Conservation (phyloP, 495 filamentous ascomycete genomes). For the Trichodelitschia bisporula region DNA sequence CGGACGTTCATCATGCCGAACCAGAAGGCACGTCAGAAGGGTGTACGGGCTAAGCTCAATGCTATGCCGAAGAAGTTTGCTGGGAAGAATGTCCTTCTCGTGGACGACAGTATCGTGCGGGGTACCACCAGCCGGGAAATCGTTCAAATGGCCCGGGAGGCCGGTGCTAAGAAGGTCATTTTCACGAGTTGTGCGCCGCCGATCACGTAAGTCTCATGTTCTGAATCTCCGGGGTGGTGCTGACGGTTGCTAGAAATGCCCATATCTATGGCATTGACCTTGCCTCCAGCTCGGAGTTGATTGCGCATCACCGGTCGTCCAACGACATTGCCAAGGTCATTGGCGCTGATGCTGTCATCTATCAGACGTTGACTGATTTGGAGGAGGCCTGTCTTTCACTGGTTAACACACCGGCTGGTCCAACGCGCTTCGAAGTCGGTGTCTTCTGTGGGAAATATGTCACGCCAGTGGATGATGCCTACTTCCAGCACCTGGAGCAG, state of each 20-base stretch:
- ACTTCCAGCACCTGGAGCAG: slow-evolving; percentile 67
- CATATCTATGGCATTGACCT: slow-evolving; percentile 82
- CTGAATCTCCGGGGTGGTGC: slow-evolving; percentile 2
- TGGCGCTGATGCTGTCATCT: slow-evolving; percentile 79
- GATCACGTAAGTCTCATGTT: slow-evolving; percentile 35
- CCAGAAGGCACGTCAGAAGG: slow-evolving; percentile 61
- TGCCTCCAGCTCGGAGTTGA: slow-evolving; percentile 56
- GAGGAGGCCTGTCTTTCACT: slow-evolving; percentile 53
- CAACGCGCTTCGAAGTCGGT: slow-evolving; percentile 66
- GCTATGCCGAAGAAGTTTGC: slow-evolving; percentile 75
- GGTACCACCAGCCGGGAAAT: slow-evolving; percentile 86
- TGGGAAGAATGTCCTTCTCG: slow-evolving; percentile 58
- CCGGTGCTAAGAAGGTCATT: slow-evolving; percentile 72
- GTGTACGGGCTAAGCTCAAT: slow-evolving; percentile 53
- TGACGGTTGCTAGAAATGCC: slow-evolving; percentile 21
- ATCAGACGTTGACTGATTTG: slow-evolving; percentile 65
- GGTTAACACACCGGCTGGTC: slow-evolving; percentile 14
- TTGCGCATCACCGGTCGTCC: slow-evolving; percentile 53
- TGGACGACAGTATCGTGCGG: slow-evolving; percentile 85
- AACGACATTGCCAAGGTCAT: slow-evolving; percentile 53
- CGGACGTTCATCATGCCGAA: slow-evolving; percentile 90
- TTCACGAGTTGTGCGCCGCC: slow-evolving; percentile 75
- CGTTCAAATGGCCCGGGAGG: slow-evolving; percentile 78
- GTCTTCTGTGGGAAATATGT: slow-evolving; percentile 86
- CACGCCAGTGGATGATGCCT: slow-evolving; percentile 58